Evolutionary conservation across 345 rosid genomes (phyloP), one percentile per base, ranked within the genome.

Genomic region (Eucalyptus sp.): DNA sequence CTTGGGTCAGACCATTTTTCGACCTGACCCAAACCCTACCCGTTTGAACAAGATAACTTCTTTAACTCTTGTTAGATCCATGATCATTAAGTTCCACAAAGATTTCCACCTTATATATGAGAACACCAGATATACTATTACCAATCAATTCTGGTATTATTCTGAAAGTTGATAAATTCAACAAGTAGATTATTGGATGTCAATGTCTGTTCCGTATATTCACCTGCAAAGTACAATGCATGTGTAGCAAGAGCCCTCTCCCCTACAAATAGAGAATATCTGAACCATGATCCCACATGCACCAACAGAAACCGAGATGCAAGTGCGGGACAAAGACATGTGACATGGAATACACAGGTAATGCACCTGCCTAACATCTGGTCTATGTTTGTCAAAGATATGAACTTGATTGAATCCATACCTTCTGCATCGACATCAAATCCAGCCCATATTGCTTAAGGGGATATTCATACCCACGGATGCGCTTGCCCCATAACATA

Each of bases 401-500:
- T 37, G 27, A 41, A 76, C 48, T 41, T 76, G 31, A 11, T 27
- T 84, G 88, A 88, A 92, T 86, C 89, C 89, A 90, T 94, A 94
- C 95, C 96, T 96, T 94, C 66, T 91, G 43, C 60, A 91, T 81
- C 89, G 94, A 90, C 86, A 91, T 91, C 90, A 93, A 89, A 92
- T 96, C 98, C 89, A 97, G 92, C 87, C 99, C 99, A 90, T 97
- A 97, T 91, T 94, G 94, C 92, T 87, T 87, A 43, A 95, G 91
- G 52, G 99, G 96, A 90, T 94, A 92, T 93, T 97, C 95, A 92
- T 94, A 93, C 79, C 95, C 96, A 48, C 97, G 95, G 87, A 96
- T 93, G 92, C 98, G 94, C 94, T 90, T 95, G 84, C 99, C 99
- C 99, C 99, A 97, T 90, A 95, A 29, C 92, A 91, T 90, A 71